Conservation (phyloP, 2,329 filamentous ascomycete genomes). For the Rugonectria rugulosa region DNA sequence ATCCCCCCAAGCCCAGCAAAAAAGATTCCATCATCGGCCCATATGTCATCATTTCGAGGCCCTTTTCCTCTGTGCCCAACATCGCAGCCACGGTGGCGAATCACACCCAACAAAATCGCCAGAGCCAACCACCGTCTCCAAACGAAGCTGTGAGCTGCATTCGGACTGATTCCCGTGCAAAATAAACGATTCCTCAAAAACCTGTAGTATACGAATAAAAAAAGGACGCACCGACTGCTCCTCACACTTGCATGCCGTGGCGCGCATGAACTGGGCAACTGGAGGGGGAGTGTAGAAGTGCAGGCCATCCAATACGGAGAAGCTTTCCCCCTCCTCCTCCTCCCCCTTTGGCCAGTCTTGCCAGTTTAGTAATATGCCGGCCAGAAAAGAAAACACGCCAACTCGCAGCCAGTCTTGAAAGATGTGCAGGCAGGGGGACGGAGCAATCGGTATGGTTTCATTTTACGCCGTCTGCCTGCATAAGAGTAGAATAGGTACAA, state of each 20-base stretch:
- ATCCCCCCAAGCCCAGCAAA: too few relatives aligned
- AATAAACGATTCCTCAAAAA: background rate
- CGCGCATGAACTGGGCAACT: slow-evolving; percentile 13
- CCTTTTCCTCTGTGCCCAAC: background rate
- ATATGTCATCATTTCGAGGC: too few relatives aligned
- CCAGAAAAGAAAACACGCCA: too few relatives aligned
- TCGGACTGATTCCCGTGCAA: background rate
- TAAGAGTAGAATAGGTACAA: slow-evolving; percentile 7
- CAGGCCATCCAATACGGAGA: slow-evolving; percentile 17
- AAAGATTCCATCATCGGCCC: too few relatives aligned
- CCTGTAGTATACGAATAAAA: background rate
- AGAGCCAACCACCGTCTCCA: background rate
- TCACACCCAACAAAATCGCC: background rate
- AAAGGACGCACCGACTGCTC: background rate
- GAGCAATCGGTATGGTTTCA: slow-evolving; percentile 7
- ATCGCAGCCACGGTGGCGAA: slow-evolving; percentile 6
- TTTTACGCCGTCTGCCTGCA: slow-evolving; percentile 15
- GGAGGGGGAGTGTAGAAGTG: slow-evolving; percentile 1
- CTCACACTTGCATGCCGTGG: background rate
- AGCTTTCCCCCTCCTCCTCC: slow-evolving; percentile 2
- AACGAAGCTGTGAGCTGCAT: background rate
- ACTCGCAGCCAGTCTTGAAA: too few relatives aligned
- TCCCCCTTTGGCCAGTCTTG: background rate
- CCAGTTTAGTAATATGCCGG: too few relatives aligned
- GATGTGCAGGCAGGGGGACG: background rate